phyloP scores from a whole-genome alignment of 495 filamentous ascomycete genomes.

The Clohesyomyces aquaticus region DNA sequence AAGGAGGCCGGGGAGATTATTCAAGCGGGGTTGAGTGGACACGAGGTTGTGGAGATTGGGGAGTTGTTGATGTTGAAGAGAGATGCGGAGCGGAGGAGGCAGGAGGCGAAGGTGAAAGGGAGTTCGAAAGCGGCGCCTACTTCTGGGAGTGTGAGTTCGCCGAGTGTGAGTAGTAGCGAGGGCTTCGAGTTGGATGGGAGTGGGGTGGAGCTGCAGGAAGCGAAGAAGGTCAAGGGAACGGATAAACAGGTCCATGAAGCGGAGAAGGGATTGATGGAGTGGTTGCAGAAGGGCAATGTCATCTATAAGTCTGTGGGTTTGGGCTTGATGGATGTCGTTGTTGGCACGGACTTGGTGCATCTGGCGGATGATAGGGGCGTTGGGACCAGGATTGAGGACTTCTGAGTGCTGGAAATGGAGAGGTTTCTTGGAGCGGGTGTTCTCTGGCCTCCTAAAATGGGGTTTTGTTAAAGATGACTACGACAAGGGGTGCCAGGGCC shows the following conservation, averaged over 20 bases:
- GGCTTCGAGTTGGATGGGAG: conserved; percentile 21
- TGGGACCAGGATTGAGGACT: conserved; percentile 72
- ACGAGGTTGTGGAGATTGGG: conserved; percentile 82
- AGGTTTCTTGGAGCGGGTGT: background rate
- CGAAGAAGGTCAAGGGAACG: conserved; percentile 32
- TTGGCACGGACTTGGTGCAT: conserved; percentile 74
- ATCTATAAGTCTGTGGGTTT: conserved; percentile 84
- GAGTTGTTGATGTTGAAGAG: conserved; percentile 76
- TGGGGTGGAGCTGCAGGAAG: conserved; percentile 39
- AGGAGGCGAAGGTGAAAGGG: conserved; percentile 43
- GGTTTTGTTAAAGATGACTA: no score
- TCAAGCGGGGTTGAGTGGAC: conserved; percentile 68
- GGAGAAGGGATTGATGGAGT: conserved; percentile 64
- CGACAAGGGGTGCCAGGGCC: no score
- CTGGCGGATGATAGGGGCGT: conserved; percentile 73
- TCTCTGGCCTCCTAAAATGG: no score
- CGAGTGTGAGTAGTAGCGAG: conserved; percentile 27
- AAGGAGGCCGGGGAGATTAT: conserved; percentile 90
- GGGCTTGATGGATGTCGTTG: conserved; percentile 78
- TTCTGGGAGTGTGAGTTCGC: no score
- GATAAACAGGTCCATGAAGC: conserved; percentile 46
- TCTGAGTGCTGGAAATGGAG: conserved; percentile 51
- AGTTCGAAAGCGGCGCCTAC: no score
- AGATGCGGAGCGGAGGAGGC: conserved; percentile 43
- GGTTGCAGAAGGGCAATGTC: conserved; percentile 81